Conservation (phyloP, 805 yeast species). For the Wickerhamiella galacta region DNA sequence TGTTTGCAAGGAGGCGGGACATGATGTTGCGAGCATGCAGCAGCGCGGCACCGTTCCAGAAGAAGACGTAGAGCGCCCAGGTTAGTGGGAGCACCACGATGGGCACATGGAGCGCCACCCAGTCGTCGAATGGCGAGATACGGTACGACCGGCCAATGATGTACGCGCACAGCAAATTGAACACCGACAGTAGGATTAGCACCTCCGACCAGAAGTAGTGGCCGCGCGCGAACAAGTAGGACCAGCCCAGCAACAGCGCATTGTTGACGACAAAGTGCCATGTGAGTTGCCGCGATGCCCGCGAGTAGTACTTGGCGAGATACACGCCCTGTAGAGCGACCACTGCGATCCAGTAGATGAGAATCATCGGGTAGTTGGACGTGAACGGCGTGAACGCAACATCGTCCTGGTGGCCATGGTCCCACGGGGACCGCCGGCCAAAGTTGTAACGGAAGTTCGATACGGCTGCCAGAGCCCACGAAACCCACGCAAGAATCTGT, state of each 20-base stretch:
- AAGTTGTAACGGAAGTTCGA: constrained; percentile 41
- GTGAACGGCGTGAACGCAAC: constrained; percentile 59
- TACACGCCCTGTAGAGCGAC: constrained; percentile 33
- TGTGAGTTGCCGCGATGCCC: constrained; percentile 24
- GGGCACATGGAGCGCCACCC: constrained; percentile 48
- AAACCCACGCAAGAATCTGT: constrained; percentile 32
- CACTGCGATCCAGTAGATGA: constrained; percentile 42
- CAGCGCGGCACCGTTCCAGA: constrained; percentile 76
- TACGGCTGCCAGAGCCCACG: constrained; percentile 39
- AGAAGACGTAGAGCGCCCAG: constrained; percentile 56
- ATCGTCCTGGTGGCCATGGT: constrained; percentile 30
- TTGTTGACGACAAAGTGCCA: constrained; percentile 52
- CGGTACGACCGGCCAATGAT: constrained; percentile 42
- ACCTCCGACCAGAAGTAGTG: constrained; percentile 44
- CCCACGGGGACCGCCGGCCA: constrained; percentile 33
- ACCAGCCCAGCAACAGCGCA: constrained; percentile 45
- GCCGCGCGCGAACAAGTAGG: constrained; percentile 38
- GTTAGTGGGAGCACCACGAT: constrained; percentile 53
- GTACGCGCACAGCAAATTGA: constrained; percentile 41
- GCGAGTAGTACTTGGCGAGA: constrained; percentile 19
- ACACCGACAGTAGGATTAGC: constrained; percentile 39
- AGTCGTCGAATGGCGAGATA: constrained; percentile 33
- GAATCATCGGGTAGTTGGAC: constrained; percentile 22
- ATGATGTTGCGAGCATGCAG: constrained; percentile 42
- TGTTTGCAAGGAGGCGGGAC: constrained; percentile 53